Evolutionary conservation across 768 basidiomycete genomes (phyloP).

Genomic region (Lactifluus piperatus): DNA sequence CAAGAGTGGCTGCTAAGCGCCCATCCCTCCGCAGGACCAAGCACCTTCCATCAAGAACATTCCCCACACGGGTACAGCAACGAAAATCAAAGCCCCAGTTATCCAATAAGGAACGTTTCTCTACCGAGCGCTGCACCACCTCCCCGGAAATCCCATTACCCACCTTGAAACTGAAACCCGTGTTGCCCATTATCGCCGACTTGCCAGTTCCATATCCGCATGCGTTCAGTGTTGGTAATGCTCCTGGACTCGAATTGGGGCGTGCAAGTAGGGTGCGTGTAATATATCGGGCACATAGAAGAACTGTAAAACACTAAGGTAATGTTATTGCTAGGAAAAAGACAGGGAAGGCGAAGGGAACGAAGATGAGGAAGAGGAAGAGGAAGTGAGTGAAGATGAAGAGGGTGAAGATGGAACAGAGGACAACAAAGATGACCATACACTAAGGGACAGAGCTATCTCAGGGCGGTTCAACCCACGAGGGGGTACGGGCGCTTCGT

Average conservation of each 20-base stretch:
- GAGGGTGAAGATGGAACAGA: neutral
- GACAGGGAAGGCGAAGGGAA: neutral
- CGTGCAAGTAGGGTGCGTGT: neutral
- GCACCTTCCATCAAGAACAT: neutral
- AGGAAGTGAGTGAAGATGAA: neutral
- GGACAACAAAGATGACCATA: neutral
- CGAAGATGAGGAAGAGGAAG: neutral
- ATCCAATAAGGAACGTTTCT: neutral
- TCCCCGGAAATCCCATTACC: neutral
- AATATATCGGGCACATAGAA: neutral
- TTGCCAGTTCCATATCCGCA: neutral
- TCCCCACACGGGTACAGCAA: neutral
- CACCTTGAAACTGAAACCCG: neutral
- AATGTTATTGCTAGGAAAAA: neutral
- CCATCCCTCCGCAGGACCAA: constrained; percentile 7
- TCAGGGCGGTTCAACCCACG: neutral
- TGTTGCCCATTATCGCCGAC: neutral
- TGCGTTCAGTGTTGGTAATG: neutral
- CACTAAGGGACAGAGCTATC: neutral
- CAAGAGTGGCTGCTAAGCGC: neutral
- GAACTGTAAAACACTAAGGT: neutral
- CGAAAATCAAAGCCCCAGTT: neutral
- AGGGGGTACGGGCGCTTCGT: neutral
- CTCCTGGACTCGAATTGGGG: neutral
- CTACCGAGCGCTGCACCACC: neutral